Evolutionary conservation across 805 yeast genomes (phyloP), one percentile per base, ranked within the genome.

Genomic region (Kregervanrija delftensis): DNA sequence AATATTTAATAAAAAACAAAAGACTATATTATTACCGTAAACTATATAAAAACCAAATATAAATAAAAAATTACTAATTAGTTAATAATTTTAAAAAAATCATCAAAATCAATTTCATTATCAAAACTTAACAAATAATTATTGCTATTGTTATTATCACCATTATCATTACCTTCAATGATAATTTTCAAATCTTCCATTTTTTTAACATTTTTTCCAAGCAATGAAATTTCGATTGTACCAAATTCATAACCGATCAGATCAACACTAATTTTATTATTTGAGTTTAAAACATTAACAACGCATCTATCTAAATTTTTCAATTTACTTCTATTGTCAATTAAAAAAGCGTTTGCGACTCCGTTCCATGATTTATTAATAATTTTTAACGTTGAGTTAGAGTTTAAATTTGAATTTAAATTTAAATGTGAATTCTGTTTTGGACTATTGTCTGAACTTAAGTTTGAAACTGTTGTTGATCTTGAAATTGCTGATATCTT

Each of bases 191-290:
- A 33, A 33, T 43, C 41, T 22, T 36, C 36, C 15, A 43, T 15
- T 33, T 33, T 36, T 2, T 35, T 39, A 6, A 50, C 11, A 11
- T 45, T 42, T 8, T 43, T 36, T 4, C 13, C 34, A 2, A 3
- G 1, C 8, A 43, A 15, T 13, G 34, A 30, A 8, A 50, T 13
- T 15, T 40, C 51, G 15, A 50, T 35, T 17, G 39, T 47, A 32
- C 53, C 53, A 37, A 50, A 50, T 17, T 50, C 50, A 39, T 47
- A 50, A 12, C 53, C 49, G 3, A 43, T 50, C 9, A 50, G 41
- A 11, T 50, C 51, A 17, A 50, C n/a, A 9, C 3, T 6, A 10
- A 45, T n/a, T 3, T 22, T 9, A 1, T 35, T 28, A 11, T 15
- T 10, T 14, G 35, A 38, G 8, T 39, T 41, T 5, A 12, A n/a